Evolutionary conservation across 2,329 filamentous ascomycete genomes (phyloP).

Genomic region (Ophiostoma sp.): DNA sequence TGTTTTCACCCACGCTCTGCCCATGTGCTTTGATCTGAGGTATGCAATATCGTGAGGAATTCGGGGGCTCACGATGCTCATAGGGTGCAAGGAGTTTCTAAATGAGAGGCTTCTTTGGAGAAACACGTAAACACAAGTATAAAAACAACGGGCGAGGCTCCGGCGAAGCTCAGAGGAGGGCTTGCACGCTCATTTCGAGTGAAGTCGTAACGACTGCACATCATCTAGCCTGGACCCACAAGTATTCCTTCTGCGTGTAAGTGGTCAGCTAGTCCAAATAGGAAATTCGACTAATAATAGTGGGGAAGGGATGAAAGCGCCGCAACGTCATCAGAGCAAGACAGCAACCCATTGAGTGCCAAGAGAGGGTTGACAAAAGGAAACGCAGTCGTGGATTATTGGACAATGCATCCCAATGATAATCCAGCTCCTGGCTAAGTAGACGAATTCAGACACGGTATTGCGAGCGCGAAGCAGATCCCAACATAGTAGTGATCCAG

Average conservation of each 20-base stretch:
- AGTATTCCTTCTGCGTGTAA: background rate
- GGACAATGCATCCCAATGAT: background rate
- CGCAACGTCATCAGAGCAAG: background rate
- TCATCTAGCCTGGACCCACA: background rate
- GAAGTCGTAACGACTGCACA: background rate
- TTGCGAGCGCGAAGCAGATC: background rate
- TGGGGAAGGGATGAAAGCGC: background rate
- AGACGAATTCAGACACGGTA: background rate
- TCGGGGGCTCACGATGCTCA: background rate
- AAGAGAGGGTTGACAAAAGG: background rate
- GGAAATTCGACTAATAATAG: background rate
- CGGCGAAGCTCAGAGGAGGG: too few species aligned
- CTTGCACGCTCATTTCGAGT: too few species aligned
- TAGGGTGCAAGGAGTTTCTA: too few species aligned
- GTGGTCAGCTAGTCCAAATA: background rate
- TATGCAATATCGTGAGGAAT: conserved; percentile 1
- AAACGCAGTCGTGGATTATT: background rate
- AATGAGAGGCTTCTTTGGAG: too few species aligned
- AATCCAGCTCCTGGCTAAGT: background rate
- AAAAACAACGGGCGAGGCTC: background rate
- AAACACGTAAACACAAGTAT: background rate
- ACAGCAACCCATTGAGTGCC: background rate
- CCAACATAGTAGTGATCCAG: background rate
- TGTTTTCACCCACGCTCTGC: background rate
- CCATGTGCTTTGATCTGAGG: background rate